phyloP scores from a whole-genome alignment of 495 filamentous ascomycete genomes.

The Aspergillus steynii region DNA sequence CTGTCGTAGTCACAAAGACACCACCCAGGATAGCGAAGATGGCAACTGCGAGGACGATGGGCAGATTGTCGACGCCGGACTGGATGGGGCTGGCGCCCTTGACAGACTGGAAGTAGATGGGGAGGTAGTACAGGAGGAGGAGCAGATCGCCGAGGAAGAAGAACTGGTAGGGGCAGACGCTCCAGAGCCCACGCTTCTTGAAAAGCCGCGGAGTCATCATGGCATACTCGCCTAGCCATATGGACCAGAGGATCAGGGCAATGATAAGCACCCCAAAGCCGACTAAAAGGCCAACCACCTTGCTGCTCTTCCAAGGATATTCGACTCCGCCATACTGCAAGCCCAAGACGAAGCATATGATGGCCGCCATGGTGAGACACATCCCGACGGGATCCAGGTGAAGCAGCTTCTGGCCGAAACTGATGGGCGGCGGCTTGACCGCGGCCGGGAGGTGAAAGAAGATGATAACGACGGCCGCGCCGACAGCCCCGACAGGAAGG shows the following conservation, averaged over 20 bases:
- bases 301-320: slow-evolving; percentile 50
- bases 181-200: slow-evolving; percentile 40
- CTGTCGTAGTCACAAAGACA: slow-evolving; percentile 31
- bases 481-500: slow-evolving; percentile 29
- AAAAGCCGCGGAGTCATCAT: slow-evolving; percentile 43
- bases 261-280: slow-evolving; percentile 30
- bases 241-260: slow-evolving; percentile 30
- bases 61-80: slow-evolving; percentile 54
- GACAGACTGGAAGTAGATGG: slow-evolving; percentile 64
- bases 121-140: slow-evolving; percentile 57
- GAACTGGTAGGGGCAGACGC: slow-evolving; percentile 34
- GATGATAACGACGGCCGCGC: slow-evolving; percentile 21
- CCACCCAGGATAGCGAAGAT: slow-evolving; percentile 34
- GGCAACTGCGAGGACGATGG: slow-evolving; percentile 44
- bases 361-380: slow-evolving; percentile 50
- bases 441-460: slow-evolving; percentile 19
- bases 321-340: slow-evolving; percentile 63
- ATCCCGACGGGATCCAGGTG: slow-evolving; percentile 50
- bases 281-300: slow-evolving; percentile 49
- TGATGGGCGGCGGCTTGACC: slow-evolving; percentile 16
- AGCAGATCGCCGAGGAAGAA: slow-evolving; percentile 47
- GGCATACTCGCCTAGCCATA: slow-evolving; percentile 36
- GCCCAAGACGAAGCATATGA: slow-evolving; percentile 60
- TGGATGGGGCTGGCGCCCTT: slow-evolving; percentile 41
- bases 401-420: slow-evolving; percentile 31